Percentiles rank a stretch among this genome's conserved stretches.
These are phyloP conservation scores for Pyrenochaeta sp. DNA, from an alignment of 2,329 filamentous ascomycete species.

Conservation along the genomic window DNA sequence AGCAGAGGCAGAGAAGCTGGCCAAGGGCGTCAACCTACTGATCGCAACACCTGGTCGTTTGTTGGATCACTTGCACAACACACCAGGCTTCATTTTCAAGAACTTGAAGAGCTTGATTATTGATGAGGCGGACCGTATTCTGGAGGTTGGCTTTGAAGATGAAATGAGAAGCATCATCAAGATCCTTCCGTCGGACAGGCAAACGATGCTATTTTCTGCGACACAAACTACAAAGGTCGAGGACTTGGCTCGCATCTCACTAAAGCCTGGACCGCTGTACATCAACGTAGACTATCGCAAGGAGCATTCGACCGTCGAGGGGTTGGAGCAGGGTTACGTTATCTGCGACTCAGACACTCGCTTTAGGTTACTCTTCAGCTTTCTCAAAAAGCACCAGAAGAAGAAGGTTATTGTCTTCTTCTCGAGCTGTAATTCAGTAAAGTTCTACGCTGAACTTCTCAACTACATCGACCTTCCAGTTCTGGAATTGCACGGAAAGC, in stretches of 20 bases:
- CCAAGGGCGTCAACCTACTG: conserved; percentile 91
- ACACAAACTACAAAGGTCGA: conserved; percentile 99
- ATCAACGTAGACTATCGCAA: conserved; percentile 95
- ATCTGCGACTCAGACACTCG: conserved; percentile 92
- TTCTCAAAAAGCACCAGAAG: conserved; percentile 89
- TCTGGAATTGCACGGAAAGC: conserved; percentile 85
- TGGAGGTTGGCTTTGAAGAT: conserved; percentile 98
- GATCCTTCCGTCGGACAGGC: conserved; percentile 84
- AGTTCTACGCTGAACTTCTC: conserved; percentile 91
- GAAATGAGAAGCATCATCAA: conserved; percentile 98
- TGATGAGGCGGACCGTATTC: conserved; percentile 94
- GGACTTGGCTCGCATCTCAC: conserved; percentile 91
- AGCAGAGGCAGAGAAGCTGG: conserved; percentile 92
- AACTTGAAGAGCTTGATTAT: conserved; percentile 92
- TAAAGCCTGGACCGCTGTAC: conserved; percentile 89
- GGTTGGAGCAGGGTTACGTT: conserved; percentile 94
- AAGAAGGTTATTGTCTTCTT: conserved; percentile 99
- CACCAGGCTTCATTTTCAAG: conserved; percentile 87
- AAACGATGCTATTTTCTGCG: conserved; percentile 98
- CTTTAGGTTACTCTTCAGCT: conserved; percentile 92
- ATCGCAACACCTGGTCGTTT: conserved; percentile 93
- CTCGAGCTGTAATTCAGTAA: conserved; percentile 84
- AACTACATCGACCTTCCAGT: conserved; percentile 97
- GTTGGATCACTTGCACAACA: conserved; percentile 93
- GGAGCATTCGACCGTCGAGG: conserved; percentile 90